These are phyloP conservation scores for Thalia dealbata DNA, from an alignment of 176 grass and related monocot species.

Conservation along the genomic window DNA sequence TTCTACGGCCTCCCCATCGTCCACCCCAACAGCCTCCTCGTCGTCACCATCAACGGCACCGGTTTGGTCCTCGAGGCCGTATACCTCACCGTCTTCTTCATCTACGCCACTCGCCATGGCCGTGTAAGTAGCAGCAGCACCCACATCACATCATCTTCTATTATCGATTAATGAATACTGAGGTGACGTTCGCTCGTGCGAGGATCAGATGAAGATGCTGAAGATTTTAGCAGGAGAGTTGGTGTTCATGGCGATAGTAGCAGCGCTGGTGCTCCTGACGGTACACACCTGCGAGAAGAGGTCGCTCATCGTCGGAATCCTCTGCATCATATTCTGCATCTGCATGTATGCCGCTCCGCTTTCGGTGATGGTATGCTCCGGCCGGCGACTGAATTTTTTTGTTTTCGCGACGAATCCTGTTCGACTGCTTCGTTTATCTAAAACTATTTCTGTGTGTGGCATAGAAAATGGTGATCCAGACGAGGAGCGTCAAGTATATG, in stretches of 20 bases:
- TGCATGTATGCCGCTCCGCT: slow-evolving; percentile 52
- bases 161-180: background rate
- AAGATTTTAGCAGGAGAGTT: slow-evolving; percentile 27
- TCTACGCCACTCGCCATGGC: slow-evolving; percentile 25
- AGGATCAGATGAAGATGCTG: slow-evolving; percentile 17
- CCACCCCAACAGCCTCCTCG: slow-evolving; percentile 63
- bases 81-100: slow-evolving; percentile 57
- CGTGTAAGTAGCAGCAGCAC: slow-evolving; percentile 25
- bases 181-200: too few species aligned
- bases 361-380: slow-evolving; percentile 51
- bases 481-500: slow-evolving; percentile 74
- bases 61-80: slow-evolving; percentile 42
- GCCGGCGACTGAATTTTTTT: too few species aligned
- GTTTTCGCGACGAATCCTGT: too few species aligned
- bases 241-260: slow-evolving; percentile 35
- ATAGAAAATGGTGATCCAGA: slow-evolving; percentile 49
- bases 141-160: background rate
- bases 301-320: slow-evolving; percentile 47
- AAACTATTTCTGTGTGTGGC: background rate
- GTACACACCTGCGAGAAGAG: slow-evolving; percentile 39
- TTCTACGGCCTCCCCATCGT: slow-evolving; percentile 72
- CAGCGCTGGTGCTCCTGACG: slow-evolving; percentile 24
- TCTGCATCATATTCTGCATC: slow-evolving; percentile 50
- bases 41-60: slow-evolving; percentile 67
- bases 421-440: background rate